Evolutionary conservation across 306 rosid genomes (phyloP), one percentile per base, ranked within the genome.

Genomic region (Vigna radiata): DNA sequence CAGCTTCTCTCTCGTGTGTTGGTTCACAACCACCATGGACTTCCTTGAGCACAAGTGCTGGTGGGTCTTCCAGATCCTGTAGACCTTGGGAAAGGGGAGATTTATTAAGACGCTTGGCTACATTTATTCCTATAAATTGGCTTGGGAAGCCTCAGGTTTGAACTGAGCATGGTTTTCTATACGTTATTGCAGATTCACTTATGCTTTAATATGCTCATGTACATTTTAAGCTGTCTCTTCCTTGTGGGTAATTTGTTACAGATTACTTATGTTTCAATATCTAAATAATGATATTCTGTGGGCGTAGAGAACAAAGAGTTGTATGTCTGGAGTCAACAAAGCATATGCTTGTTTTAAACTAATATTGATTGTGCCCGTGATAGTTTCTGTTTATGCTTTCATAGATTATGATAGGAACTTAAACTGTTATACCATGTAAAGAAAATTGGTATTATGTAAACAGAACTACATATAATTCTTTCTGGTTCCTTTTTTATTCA

Each of bases 11-110:
- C 49, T 96, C 99, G 10, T 96, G 89, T 78, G 96, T 91, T 84
- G 99, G 97, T 68, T 96, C 98, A 48, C 99, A 90, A 79, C 96
- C 96, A 27, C 99, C 94, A 44, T 58, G 88, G 85, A 84, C 89
- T 84, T 91, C 98, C 59, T 81, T 90, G 84, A 88, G 97, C 90
- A 92, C 96, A 8, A 92, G 96, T 77, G 94, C 88, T 71, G 92
- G 91, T 66, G 99, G 93, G 68, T 89, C 94, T 19, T 91, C 97
- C 33, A 86, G 89, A 70, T 86, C 83, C 60, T 92, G 98, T 85
- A 88, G 98, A 72, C 99, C 99, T 46, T 96, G 98, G 98, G 99
- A 96, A 84, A 86, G 99, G 84, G 99, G 97, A 72, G 99, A 96
- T 88, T 86, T 96, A 74, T 79, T 92, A 68, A 91, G 98, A 87